Evolutionary conservation across 352 stramenopile species (phyloP), one percentile per base, ranked within the genome.

Genomic region (Peronospora farinosa): DNA sequence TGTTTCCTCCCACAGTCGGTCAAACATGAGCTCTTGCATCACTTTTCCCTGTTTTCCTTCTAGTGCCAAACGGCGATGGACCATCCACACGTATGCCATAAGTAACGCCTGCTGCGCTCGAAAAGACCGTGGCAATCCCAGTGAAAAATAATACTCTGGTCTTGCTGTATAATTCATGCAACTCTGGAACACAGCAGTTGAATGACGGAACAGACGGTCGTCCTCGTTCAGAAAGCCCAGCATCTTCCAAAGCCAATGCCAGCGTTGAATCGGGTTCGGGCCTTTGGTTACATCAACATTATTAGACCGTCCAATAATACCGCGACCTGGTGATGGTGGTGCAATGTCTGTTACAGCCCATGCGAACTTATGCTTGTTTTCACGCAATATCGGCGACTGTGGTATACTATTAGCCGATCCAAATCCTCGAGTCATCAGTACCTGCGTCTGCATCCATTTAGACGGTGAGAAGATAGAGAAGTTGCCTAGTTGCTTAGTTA

Each of bases 1-100:
- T 0, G 92, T 97, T 63, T 98, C 93, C 52, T 98, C 91, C 95
- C 95, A 98, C 15, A 98, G 80, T 15, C 93, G 88, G 58, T 98
- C 92, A 68, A 98, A 98, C 46, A 98, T 70, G 62, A 96, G 78
- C 67, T 98, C 93, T 68, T 98, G 83, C 68, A 96, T 79, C 43
- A 92, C 45, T 63, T 89, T 88, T 42, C 81, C 79, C 8, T 89
- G 60, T 3, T 78, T 60, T 54, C 89, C 80, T 44, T 92, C 78
- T 7, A 75, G 57, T 35, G 96, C 69, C 38, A 98, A 65, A 25
- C 94, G 90, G 47, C 91, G 92, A 63, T 98, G 95, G 35, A 98
- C 63, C 45, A 98, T 84, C 95, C 95, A 98, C 57, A 98, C 81
- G 63, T 98, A 95, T 39, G 86, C 84, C 50, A 97, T 92, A 13